Base-by-base conservation (phyloP, 768 basidiomycete genomes). In the Coprinopsis marcescibilis region DNA sequence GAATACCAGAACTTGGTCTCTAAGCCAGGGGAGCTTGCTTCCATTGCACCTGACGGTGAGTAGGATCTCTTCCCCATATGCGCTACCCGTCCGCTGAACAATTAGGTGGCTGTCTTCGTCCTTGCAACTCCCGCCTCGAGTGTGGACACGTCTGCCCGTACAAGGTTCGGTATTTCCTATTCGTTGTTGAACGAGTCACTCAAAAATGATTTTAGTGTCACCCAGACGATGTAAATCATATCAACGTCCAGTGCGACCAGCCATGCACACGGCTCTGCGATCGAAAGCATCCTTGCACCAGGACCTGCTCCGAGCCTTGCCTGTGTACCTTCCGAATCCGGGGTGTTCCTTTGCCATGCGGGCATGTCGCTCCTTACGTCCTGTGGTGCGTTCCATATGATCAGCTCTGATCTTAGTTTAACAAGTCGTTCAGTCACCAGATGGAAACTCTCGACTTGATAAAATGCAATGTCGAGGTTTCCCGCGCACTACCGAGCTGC, bases 71-170 rank as follows among this genome's bases (percentile, higher is more conserved):
- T n/a, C n/a, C n/a, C n/a, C n/a, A n/a, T n/a, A n/a, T 8, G 29
- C 29, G 29, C 29, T 32, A 32, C 8, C 29, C 29, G 29, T 32
- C 29, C 17, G 29, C 41, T 7, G 36, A 17, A 12, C 12, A 10
- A 30, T 27, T 40, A 78, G 83, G 83, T 21, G 83, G 84, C 2
- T 86, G 84, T 57, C 61, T 83, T 43, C 63, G 62, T n/a, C 67
- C 74, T 3, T 86, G 84, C 49, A 69, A 71, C 26, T 63, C 65
- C 8, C 64, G 68, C 14, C 61, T 86, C 21, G 59, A 63, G 17
- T 86, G 84, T 52, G 84, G 84, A 2, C 84, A 86, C 55, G 60
- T 69, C 2, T 86, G 84, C 55, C 77, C 79, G 0, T 81, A 70
- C 50, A 77, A 78, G 61, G 81, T 81, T 58, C 30, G 45, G 1